Percentiles rank a stretch among this genome's conserved stretches.
phyloP scores from a whole-genome alignment of 345 rosid genomes.

The Eutrema yunnanense region DNA sequence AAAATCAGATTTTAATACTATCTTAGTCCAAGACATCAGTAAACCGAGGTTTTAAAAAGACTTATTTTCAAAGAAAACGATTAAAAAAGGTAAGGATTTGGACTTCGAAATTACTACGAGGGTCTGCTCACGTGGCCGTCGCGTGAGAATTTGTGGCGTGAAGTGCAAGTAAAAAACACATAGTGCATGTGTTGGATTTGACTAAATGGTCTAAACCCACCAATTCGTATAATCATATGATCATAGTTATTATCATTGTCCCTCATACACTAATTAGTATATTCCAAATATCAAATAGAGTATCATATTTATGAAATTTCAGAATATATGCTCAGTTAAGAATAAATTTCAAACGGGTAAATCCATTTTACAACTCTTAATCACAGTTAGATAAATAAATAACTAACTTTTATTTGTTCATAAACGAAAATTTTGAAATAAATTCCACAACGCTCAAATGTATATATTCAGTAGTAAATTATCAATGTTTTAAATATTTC shows the following conservation, averaged over 20 bases:
- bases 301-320: background rate
- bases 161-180: constrained; percentile 17
- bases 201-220: constrained; percentile 8
- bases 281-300: background rate
- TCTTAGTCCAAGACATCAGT: background rate
- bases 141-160: constrained; percentile 16
- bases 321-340: background rate
- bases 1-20: constrained; percentile 27
- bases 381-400: background rate
- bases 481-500: background rate
- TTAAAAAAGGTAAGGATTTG: background rate
- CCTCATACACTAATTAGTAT: background rate
- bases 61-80: background rate
- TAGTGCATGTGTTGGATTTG: constrained; percentile 4
- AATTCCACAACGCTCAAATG: background rate
- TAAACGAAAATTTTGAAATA: background rate
- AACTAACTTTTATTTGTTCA: background rate
- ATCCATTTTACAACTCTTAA: background rate
- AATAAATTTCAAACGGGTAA: background rate
- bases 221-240: background rate
- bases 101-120: background rate
- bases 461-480: background rate
- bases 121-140: constrained; percentile 19
- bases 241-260: background rate
- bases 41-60: background rate